Evolutionary conservation across 345 rosid species (phyloP).

Genomic region (Syzygium oleosum): DNA sequence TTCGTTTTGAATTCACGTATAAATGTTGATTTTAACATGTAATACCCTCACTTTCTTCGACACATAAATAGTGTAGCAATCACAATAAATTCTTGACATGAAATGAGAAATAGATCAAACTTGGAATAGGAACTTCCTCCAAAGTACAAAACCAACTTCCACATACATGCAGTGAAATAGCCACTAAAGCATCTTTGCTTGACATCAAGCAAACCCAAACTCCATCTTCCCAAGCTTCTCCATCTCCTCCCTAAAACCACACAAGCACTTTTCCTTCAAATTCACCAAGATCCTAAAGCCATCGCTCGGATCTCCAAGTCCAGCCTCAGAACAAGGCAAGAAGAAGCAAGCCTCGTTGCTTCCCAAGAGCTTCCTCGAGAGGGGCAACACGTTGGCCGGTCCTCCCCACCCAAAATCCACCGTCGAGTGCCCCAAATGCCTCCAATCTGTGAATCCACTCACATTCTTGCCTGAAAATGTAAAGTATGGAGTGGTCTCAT

Average conservation of each 20-base stretch:
- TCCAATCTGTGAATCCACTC: conserved; percentile 93
- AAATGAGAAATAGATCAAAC: background rate
- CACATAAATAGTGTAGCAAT: background rate
- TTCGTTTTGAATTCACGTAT: background rate
- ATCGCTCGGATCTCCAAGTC: conserved; percentile 18
- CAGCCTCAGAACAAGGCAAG: conserved; percentile 59
- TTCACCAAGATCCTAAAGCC: conserved; percentile 71
- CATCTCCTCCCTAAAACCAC: conserved; percentile 54
- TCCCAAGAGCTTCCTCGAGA: conserved; percentile 56
- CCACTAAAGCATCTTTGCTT: background rate
- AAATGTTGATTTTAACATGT: background rate
- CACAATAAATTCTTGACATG: background rate
- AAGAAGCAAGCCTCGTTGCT: conserved; percentile 78
- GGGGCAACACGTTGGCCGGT: conserved; percentile 60
- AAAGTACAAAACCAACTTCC: background rate
- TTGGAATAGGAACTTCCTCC: background rate
- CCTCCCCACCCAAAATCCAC: conserved; percentile 94
- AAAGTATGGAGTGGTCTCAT: background rate
- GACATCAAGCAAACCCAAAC: conserved; percentile 12
- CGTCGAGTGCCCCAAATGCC: conserved; percentile 71
- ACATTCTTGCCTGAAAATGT: conserved; percentile 28
- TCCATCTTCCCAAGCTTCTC: conserved; percentile 39
- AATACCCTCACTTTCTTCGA: background rate
- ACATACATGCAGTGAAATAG: background rate
- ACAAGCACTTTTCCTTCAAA: conserved; percentile 37